These are phyloP conservation scores for Melampsora americana DNA, from an alignment of 1,284 basidiomycete genomes.

Conservation along the genomic window DNA sequence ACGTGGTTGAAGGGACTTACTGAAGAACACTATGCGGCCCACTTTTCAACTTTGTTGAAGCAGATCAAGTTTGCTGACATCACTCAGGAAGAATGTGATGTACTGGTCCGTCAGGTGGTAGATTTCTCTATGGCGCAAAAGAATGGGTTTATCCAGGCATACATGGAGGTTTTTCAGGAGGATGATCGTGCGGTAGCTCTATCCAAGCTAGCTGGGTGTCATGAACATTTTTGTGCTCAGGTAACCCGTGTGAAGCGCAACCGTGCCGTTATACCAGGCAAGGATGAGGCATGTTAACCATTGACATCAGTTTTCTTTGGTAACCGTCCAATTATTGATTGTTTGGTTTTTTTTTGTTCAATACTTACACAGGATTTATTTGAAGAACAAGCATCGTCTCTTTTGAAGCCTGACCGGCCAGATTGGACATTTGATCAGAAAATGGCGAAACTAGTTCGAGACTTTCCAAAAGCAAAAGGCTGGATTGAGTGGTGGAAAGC, in stretches of 20 bases:
- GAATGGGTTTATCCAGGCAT: not conserved
- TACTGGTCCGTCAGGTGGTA: conserved; percentile 3
- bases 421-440: too few species aligned
- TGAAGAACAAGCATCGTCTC: not conserved
- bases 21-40: not conserved
- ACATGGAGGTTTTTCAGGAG: conserved; percentile 14
- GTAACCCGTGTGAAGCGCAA: not conserved
- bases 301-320: not conserved
- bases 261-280: not conserved
- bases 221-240: not conserved
- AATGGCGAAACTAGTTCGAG: too few species aligned
- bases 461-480: too few species aligned
- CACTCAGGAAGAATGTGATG: too few species aligned
- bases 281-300: conserved; percentile 15
- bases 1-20: not conserved
- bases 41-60: not conserved
- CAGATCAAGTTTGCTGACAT: too few species aligned
- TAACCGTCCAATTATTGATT: not conserved
- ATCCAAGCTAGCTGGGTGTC: not conserved
- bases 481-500: too few species aligned
- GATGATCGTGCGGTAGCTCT: not conserved
- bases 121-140: conserved; percentile 3
- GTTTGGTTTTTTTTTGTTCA: too few species aligned
- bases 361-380: not conserved
- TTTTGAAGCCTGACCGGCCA: too few species aligned